phyloP scores from a whole-genome alignment of 1,139 yeast genomes.

The Zhuliangozyma blackwelliae region DNA sequence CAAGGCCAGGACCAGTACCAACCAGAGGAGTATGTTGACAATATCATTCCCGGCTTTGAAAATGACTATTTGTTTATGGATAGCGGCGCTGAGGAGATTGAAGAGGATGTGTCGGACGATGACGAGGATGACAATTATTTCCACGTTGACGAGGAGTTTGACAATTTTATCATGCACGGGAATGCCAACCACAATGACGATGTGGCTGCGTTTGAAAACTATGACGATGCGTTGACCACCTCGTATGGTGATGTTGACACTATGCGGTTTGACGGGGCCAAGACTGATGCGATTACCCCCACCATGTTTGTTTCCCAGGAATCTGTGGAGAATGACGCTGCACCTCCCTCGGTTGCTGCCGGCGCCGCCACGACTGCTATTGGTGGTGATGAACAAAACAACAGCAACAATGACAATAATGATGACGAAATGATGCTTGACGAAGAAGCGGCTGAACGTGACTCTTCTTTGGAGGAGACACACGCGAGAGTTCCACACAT shows the following conservation, averaged over 20 bases:
- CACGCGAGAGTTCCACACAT: constrained; percentile 4
- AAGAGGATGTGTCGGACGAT: constrained; percentile 36
- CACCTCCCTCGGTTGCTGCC: no score
- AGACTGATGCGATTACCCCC: background rate
- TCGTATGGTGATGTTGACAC: background rate
- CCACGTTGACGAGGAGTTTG: constrained; percentile 38
- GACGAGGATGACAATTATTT: constrained; percentile 36
- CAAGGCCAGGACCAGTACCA: constrained; percentile 4
- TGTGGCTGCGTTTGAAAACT: constrained; percentile 7
- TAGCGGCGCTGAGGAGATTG: constrained; percentile 29
- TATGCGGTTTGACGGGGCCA: background rate
- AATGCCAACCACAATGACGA: constrained; percentile 4
- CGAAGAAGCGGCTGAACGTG: constrained; percentile 4
- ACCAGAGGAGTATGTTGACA: constrained; percentile 3
- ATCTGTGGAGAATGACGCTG: no score
- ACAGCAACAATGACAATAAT: constrained; percentile 2
- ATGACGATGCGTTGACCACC: background rate
- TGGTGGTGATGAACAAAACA: constrained; percentile 1
- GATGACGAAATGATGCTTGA: constrained; percentile 12
- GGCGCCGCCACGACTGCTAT: no score
- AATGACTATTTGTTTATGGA: constrained; percentile 32
- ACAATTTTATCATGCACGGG: constrained; percentile 24
- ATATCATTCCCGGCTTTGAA: constrained; percentile 31
- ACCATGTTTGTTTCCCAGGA: background rate
- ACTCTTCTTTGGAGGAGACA: background rate